Evolutionary conservation across 2,329 filamentous ascomycete species (phyloP).

Genomic region (Aspergillus sp.): DNA sequence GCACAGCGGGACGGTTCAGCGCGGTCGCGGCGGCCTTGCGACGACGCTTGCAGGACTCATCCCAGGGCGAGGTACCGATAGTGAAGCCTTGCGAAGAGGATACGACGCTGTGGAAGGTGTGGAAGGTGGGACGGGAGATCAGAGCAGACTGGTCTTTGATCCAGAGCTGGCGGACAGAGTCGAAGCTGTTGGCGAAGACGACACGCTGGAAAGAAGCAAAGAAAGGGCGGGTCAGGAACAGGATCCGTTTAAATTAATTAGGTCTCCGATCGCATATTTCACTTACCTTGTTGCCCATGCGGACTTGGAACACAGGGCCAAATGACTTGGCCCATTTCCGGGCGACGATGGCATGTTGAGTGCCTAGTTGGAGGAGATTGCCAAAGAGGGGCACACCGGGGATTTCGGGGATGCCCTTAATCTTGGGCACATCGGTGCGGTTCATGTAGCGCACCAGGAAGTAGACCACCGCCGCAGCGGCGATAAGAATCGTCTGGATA

Average conservation of each 20-base stretch:
- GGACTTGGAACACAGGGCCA: conserved; percentile 66
- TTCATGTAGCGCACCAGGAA: conserved; percentile 47
- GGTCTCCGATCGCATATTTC: background rate
- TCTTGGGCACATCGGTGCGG: conserved; percentile 60
- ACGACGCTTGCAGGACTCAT: conserved; percentile 74
- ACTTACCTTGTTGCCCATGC: conserved; percentile 66
- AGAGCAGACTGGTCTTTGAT: conserved; percentile 76
- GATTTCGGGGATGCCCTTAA: conserved; percentile 63
- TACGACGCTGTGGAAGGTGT: conserved; percentile 80
- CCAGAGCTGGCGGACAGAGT: conserved; percentile 71
- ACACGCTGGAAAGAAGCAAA: conserved; percentile 54
- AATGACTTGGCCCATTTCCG: conserved; percentile 62
- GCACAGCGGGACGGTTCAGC: conserved; percentile 72
- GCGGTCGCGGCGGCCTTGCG: conserved; percentile 78
- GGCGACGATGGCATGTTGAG: conserved; percentile 57
- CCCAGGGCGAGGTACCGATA: conserved; percentile 81
- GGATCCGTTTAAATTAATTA: background rate
- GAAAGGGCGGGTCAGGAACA: background rate
- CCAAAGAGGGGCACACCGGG: conserved; percentile 65
- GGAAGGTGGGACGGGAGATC: conserved; percentile 74
- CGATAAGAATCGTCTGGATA: conserved; percentile 34
- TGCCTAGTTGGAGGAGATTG: conserved; percentile 62
- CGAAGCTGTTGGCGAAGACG: conserved; percentile 76
- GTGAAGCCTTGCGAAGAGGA: conserved; percentile 77
- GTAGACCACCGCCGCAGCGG: conserved; percentile 39